Base-by-base conservation (phyloP, 805 yeast genomes). In the Candida caryicola region DNA sequence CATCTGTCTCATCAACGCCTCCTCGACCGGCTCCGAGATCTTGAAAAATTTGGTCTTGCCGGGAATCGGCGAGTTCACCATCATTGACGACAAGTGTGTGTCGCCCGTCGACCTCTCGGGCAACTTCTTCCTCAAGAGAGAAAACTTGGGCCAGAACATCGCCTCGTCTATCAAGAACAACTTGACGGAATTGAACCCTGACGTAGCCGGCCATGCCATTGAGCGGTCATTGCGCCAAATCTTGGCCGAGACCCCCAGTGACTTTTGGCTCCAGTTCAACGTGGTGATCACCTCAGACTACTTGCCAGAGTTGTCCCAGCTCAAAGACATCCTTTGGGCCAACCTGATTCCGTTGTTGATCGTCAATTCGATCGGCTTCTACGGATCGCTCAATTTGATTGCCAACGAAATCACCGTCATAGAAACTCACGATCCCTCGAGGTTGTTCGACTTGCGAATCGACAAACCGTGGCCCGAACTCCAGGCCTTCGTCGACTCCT, bases 1-100 rank as follows among this genome's bases (percentile, higher is more conserved):
- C 39, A 69, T 89, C 3, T 75, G 88, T 39, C 57, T 88, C 2
- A 49, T 88, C 2, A 76, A 78, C 31, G 79, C 79, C 4, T 66
- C 77, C 1, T 52, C 80, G 0, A 66, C 81, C 0, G 78, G 82
- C 1, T 71, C 80, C 2, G 98, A 91, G 57, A 60, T 77, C 3
- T 57, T 84, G 27, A 90, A 91, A 66, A 88, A 89, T 58, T 64
- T 91, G 40, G 77, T 85, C 1, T 66, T 91, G 14, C 90, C 95
- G 0, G 78, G 86, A 0, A 64, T 82, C 28, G 91, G 95, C 3
- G 52, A 69, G 12, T 71, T 83, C 43, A 75, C 85, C 0, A 67
- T 89, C 4, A 61, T 85, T 14, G 86, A 81, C 49, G 59, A 63
- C 17, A 34, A 47, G 1, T 6, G 38, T 0, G 79, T 81, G 2